Conservation (phyloP, 768 basidiomycete species). For the Tylopilus cervinicoccineus region DNA sequence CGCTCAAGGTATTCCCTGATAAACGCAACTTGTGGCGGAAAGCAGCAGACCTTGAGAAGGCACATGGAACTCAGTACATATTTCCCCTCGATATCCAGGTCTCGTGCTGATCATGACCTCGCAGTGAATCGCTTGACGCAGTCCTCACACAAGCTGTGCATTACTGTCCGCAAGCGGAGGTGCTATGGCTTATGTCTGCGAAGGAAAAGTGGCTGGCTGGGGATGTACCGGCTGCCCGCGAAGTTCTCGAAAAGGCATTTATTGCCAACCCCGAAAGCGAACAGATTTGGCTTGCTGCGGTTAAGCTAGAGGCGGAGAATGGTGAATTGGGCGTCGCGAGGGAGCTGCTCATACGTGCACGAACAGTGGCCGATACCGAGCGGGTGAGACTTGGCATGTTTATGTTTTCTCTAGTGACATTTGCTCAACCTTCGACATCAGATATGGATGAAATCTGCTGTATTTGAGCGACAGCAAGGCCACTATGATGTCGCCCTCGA, state of each 20-base stretch:
- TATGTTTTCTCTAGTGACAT: not conserved
- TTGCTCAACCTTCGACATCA: constrained; percentile 29
- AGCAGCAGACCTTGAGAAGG: constrained; percentile 92
- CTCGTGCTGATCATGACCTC: constrained; percentile 5
- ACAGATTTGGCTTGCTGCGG: constrained; percentile 96
- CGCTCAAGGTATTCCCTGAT: constrained; percentile 88
- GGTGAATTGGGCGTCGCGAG: constrained; percentile 83
- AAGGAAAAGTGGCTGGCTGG: constrained; percentile 95
- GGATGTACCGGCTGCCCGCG: constrained; percentile 87
- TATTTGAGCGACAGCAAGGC: constrained; percentile 89
- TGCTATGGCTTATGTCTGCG: constrained; percentile 96
- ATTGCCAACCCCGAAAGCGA: constrained; percentile 95
- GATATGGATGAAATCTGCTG: constrained; percentile 99
- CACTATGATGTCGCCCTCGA: constrained; percentile 68
- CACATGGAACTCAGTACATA: constrained; percentile 74
- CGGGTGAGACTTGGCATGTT: constrained; percentile 56
- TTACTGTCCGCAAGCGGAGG: constrained; percentile 93
- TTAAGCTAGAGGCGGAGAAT: constrained; percentile 96
- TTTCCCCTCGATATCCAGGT: not conserved
- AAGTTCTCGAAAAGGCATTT: constrained; percentile 86
- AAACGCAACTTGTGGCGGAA: constrained; percentile 81
- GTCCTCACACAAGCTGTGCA: constrained; percentile 80
- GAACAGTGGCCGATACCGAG: constrained; percentile 89
- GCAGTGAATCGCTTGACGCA: constrained; percentile 74
- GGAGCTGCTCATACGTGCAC: constrained; percentile 82